phyloP scores from a whole-genome alignment of 176 grass and related monocot genomes.

The Oryza longistaminata region DNA sequence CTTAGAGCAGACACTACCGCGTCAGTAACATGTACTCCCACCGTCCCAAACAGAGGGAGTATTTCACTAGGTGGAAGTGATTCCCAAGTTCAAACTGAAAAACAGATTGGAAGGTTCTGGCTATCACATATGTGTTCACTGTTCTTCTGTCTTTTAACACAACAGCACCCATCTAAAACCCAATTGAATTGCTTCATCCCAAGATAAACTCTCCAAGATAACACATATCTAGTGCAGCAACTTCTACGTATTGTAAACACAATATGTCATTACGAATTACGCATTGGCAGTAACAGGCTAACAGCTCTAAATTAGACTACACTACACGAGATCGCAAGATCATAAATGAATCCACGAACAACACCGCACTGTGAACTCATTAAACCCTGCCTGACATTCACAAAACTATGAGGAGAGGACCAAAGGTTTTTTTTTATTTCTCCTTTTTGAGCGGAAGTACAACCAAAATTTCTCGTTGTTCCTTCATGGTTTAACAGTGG shows the following conservation, averaged over 20 bases:
- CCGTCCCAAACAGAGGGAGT: too few species aligned
- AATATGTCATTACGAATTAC: too few species aligned
- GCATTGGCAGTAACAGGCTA: too few species aligned
- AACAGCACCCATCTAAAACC: not conserved
- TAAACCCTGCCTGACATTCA: not conserved
- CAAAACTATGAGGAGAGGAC: not conserved
- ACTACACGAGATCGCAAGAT: not conserved
- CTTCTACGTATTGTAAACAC: not conserved
- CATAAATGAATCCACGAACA: too few species aligned
- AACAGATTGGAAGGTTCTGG: not conserved
- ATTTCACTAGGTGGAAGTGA: not conserved
- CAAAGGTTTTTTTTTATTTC: too few species aligned
- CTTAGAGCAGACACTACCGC: not conserved
- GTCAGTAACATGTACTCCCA: not conserved
- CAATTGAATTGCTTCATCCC: not conserved
- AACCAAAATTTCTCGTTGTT: not conserved
- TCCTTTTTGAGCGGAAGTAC: too few species aligned
- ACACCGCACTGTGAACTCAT: not conserved
- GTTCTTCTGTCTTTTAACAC: not conserved
- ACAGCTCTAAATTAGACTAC: too few species aligned
- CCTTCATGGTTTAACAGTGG: not conserved
- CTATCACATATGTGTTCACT: not conserved
- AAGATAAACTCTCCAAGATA: not conserved
- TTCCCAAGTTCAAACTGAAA: not conserved
- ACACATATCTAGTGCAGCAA: not conserved